Percentiles rank a stretch among this genome's conserved stretches.
Evolutionary conservation across 305 asterid species (phyloP).

Genomic region (Fraxinus platypoda): DNA sequence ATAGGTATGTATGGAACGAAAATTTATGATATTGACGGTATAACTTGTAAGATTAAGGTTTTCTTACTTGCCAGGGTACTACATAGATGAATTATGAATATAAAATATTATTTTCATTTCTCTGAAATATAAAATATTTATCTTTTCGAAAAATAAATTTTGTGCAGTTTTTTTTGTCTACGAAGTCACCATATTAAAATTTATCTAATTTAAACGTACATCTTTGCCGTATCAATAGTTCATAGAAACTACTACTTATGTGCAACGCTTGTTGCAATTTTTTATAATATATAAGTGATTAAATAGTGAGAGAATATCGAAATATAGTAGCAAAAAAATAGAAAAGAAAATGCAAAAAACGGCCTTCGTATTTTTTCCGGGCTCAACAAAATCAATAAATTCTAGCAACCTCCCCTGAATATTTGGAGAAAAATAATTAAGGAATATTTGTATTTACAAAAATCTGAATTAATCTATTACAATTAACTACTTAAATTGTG

Average conservation of each 20-base stretch:
- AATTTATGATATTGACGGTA: too few relatives aligned
- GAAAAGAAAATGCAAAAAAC: too few relatives aligned
- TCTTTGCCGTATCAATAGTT: not conserved
- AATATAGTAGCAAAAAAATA: not conserved
- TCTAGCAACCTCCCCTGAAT: not conserved
- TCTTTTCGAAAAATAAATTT: too few relatives aligned
- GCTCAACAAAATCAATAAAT: not conserved
- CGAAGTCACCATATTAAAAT: not conserved
- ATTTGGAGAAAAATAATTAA: not conserved
- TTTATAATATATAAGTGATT: too few relatives aligned
- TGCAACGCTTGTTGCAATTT: not conserved
- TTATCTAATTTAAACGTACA: not conserved
- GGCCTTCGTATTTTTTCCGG: not conserved
- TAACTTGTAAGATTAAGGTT: too few relatives aligned
- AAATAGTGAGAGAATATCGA: not conserved
- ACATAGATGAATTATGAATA: too few relatives aligned
- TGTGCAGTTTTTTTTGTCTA: too few relatives aligned
- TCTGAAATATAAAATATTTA: too few relatives aligned
- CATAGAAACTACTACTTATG: not conserved
- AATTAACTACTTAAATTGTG: not conserved
- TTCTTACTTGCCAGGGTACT: too few relatives aligned
- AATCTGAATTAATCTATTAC: not conserved
- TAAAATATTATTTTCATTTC: too few relatives aligned
- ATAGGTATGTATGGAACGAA: too few relatives aligned
- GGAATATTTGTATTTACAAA: not conserved